Percentiles rank a stretch among this genome's conserved stretches.
These are phyloP conservation scores for Pachysandra terminalis DNA, from an alignment of 164 flowering plant genomes.

Conservation along the genomic window DNA sequence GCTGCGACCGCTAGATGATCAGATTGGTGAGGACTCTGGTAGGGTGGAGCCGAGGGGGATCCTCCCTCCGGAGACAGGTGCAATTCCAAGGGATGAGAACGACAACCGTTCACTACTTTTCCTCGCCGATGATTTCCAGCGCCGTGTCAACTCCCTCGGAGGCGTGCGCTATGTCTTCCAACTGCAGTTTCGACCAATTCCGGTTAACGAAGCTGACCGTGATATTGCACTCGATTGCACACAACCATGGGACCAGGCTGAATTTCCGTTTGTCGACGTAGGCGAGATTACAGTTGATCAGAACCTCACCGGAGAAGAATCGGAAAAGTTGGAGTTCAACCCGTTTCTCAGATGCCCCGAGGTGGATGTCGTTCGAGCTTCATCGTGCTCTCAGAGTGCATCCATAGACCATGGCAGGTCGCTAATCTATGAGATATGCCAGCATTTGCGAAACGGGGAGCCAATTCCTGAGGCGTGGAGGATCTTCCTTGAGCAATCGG, in stretches of 20 bases:
- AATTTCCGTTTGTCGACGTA: conserved; percentile 53
- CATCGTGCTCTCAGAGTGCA: conserved; percentile 64
- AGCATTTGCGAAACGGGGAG: conserved; percentile 49
- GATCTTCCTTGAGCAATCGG: conserved; percentile 60
- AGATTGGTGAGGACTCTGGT: conserved; percentile 55
- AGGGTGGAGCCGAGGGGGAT: conserved; percentile 63
- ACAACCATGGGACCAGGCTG: conserved; percentile 61
- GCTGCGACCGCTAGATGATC: conserved; percentile 51
- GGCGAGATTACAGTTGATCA: conserved; percentile 51
- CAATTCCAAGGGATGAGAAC: conserved; percentile 52
- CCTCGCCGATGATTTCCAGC: conserved; percentile 62
- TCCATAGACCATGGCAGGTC: conserved; percentile 86
- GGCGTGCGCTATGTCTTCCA: conserved; percentile 68
- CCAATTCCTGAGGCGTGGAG: conserved; percentile 73
- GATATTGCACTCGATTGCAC: conserved; percentile 68
- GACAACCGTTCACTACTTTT: conserved; percentile 65
- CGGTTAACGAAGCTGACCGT: conserved; percentile 32
- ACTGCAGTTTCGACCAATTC: conserved; percentile 52
- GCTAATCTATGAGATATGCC: conserved; percentile 71
- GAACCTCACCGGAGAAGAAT: conserved; percentile 44
- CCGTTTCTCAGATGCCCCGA: conserved; percentile 56
- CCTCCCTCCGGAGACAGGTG: conserved; percentile 84
- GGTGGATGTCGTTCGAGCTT: conserved; percentile 58
- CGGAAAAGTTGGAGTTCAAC: conserved; percentile 62
- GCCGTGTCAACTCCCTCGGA: conserved; percentile 39